A percentile compares a stretch with the other conserved stretches of the same genome.
Conservation (phyloP, 805 yeast species). For the Yamadazyma philogaea region DNA sequence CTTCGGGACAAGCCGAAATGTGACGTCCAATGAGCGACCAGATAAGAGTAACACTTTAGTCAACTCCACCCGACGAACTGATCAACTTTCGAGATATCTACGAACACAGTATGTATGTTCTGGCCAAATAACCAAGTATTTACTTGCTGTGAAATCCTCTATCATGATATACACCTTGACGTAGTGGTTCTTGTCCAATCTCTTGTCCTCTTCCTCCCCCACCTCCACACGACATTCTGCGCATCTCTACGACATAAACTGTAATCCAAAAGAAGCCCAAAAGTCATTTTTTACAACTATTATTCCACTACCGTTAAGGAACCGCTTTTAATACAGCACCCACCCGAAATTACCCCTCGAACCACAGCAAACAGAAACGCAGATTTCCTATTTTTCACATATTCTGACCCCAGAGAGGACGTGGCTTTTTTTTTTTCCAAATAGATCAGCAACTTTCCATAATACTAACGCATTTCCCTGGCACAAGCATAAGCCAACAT, state of each 20-base stretch:
- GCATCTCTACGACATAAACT: conserved; percentile 5
- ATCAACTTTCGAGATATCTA: no score
- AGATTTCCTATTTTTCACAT: no score
- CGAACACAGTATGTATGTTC: no score
- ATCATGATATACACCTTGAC: no score
- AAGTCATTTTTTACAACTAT: conserved; percentile 5
- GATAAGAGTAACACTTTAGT: background rate
- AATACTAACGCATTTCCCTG: background rate
- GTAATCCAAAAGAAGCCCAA: conserved; percentile 1
- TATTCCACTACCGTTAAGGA: background rate
- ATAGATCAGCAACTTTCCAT: background rate
- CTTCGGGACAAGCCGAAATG: no score
- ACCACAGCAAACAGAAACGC: background rate
- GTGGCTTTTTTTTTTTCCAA: background rate
- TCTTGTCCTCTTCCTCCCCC: background rate
- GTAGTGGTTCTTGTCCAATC: background rate
- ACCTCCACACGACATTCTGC: conserved; percentile 5
- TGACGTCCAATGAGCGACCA: no score
- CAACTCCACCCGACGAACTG: no score
- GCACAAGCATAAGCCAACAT: background rate
- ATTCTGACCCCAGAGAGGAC: background rate
- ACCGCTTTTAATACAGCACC: background rate
- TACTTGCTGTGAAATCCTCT: no score
- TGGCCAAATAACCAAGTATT: no score
- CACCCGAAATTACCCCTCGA: background rate